Conservation (phyloP, 2,329 filamentous ascomycete species). For the Apiospora sp. region DNA sequence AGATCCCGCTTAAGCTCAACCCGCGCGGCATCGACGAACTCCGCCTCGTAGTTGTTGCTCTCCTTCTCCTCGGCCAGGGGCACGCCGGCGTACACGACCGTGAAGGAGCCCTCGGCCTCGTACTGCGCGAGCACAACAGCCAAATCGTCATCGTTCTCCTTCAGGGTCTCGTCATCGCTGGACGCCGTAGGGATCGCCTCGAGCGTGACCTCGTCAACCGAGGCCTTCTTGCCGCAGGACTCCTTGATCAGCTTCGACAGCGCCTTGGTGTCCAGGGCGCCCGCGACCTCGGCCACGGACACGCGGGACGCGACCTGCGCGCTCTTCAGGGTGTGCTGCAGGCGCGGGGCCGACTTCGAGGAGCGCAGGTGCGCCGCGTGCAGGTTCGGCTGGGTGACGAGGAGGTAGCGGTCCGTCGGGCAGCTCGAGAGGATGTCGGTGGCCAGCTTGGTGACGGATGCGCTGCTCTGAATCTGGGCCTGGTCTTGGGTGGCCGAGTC, state of each 20-base stretch:
- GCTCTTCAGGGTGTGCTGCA: constrained; percentile 52
- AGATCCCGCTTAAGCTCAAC: constrained; percentile 76
- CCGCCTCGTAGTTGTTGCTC: constrained; percentile 63
- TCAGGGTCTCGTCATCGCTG: constrained; percentile 44
- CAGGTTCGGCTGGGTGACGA: constrained; percentile 80
- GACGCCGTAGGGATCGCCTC: constrained; percentile 47
- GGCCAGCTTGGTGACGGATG: constrained; percentile 51
- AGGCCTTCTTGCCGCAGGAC: constrained; percentile 52
- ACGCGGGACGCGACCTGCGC: constrained; percentile 49
- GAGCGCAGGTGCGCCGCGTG: constrained; percentile 72
- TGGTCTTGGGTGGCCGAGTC: constrained; percentile 44
- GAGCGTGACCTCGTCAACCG: constrained; percentile 52
- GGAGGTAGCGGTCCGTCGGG: constrained; percentile 77
- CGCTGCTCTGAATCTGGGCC: constrained; percentile 59
- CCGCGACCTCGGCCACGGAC: constrained; percentile 66
- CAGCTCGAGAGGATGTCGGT: constrained; percentile 69
- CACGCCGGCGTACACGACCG: constrained; percentile 77
- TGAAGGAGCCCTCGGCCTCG: constrained; percentile 62
- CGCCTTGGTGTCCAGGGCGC: constrained; percentile 51
- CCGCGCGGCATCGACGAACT: constrained; percentile 69
- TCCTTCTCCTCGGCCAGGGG: constrained; percentile 47
- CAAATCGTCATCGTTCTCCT: constrained; percentile 61
- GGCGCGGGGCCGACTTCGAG: constrained; percentile 55
- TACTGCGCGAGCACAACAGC: constrained; percentile 54
- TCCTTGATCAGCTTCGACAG: constrained; percentile 54